phyloP scores from a whole-genome alignment of 768 basidiomycete species.

The Pleurotus eryngii region DNA sequence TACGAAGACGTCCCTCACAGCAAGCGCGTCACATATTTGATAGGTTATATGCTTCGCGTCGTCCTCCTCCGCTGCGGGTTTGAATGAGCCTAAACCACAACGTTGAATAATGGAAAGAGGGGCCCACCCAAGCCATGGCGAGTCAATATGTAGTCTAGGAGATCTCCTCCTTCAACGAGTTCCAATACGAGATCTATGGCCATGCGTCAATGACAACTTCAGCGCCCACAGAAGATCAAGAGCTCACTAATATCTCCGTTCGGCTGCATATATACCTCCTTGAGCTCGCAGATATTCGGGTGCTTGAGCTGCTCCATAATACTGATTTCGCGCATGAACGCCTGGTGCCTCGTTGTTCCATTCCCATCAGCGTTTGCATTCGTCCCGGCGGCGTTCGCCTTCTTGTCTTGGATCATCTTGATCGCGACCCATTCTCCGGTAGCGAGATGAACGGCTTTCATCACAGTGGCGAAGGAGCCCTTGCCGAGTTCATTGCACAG shows the following conservation, averaged over 20 bases:
- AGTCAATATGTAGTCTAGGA: conserved; percentile 75
- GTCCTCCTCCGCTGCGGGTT: conserved; percentile 42
- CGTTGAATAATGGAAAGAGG: not conserved
- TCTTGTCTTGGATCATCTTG: conserved; percentile 75
- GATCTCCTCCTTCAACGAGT: conserved; percentile 82
- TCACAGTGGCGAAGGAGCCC: conserved; percentile 89
- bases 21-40: conserved; percentile 79
- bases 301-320: conserved; percentile 79
- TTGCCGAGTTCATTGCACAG: conserved; percentile 73
- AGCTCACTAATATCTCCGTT: conserved; percentile 55
- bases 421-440: conserved; percentile 80
- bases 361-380: conserved; percentile 22
- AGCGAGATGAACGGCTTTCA: conserved; percentile 69
- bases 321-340: conserved; percentile 69
- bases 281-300: conserved; percentile 76
- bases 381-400: conserved; percentile 28
- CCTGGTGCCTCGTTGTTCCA: conserved; percentile 20
- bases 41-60: conserved; percentile 68
- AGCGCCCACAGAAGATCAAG: conserved; percentile 7
- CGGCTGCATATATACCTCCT: conserved; percentile 67
- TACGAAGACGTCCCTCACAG: conserved; percentile 39
- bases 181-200: conserved; percentile 76
- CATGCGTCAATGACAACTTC: not conserved
- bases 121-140: conserved; percentile 56
- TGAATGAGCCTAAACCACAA: conserved; percentile 4